These are phyloP conservation scores for Globisporangium irregulare DNA, from an alignment of 352 stramenopile species.

Conservation along the genomic window DNA sequence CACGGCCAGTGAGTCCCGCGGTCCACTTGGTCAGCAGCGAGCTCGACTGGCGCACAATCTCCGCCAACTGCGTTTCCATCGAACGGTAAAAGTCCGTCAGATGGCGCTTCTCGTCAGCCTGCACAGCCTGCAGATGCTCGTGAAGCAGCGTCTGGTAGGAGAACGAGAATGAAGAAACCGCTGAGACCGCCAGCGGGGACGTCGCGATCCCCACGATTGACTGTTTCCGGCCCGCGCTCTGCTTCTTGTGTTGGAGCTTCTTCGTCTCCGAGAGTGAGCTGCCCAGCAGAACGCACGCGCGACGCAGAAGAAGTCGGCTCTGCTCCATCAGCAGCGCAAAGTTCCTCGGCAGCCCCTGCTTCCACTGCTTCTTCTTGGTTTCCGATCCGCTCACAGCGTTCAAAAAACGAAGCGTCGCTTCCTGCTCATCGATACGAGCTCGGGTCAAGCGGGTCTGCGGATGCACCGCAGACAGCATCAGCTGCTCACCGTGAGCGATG, in stretches of 20 bases:
- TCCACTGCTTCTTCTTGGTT: slow-evolving; percentile 42
- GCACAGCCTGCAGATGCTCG: slow-evolving; percentile 47
- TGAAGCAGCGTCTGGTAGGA: slow-evolving; percentile 59
- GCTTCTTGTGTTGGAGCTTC: slow-evolving; percentile 24
- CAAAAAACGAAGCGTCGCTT: slow-evolving; percentile 39
- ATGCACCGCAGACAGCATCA: slow-evolving; percentile 38
- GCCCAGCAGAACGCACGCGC: slow-evolving; percentile 50
- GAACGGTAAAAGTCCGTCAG: slow-evolving; percentile 37
- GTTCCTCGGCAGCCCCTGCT: slow-evolving; percentile 50
- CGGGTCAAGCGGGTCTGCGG: slow-evolving; percentile 34
- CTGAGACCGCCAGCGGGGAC: slow-evolving; percentile 27
- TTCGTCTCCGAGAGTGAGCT: slow-evolving; percentile 40
- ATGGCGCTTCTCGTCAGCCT: slow-evolving; percentile 30
- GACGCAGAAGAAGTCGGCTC: slow-evolving; percentile 48
- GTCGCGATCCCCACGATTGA: slow-evolving; percentile 29
- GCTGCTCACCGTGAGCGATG: slow-evolving; percentile 40
- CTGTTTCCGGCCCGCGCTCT: slow-evolving; percentile 21
- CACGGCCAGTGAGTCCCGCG: slow-evolving; percentile 25
- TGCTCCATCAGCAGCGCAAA: slow-evolving; percentile 64
- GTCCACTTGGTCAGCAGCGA: slow-evolving; percentile 61
- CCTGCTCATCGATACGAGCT: slow-evolving; percentile 48
- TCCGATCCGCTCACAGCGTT: slow-evolving; percentile 36
- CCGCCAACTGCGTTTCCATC: slow-evolving; percentile 46
- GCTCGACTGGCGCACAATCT: slow-evolving; percentile 40
- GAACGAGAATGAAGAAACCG: slow-evolving; percentile 38